Base-by-base conservation (phyloP, 1,284 basidiomycete genomes). In the Neonothopanus nambi region DNA sequence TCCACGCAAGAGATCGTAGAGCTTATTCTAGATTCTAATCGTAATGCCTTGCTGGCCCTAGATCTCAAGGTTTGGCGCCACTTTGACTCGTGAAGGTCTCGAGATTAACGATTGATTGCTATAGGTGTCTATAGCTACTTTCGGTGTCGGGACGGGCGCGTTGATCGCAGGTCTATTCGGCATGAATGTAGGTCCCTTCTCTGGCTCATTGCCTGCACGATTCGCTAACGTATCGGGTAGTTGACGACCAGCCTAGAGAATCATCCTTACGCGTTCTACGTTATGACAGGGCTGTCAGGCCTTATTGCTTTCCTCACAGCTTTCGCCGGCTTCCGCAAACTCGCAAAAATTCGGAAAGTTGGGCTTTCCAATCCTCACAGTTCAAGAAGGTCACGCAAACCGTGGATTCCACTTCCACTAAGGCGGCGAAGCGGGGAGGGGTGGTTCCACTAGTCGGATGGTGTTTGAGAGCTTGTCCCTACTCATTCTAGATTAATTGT, bases 1-100 rank as follows among this genome's bases (percentile, higher is more conserved):
- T 94, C 93, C 15, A 98, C 95, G 0, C 95, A 98, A 74, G 95
- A 98, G 70, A 96, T 98, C 48, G 93, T 97, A 5, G 96, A 99
- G 70, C 80, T 99, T 54, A 95, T 98, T 65, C 80, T 99, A 43
- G 96, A 99, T 69, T 92, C 94, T 54, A 97, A 97, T 72, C 89
- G 96, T 44, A 99, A 99, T 67, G 85, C 91, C 3, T 77, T 99
- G 12, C 78, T 98, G 13, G 92, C 94, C 21, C 79, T 98, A 21
- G 96, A 98, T 68, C 79, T 99, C 45, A 89, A 95, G 76, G 90
- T 88, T 59, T 26, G 70, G 21, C 38, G 41, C 13, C 18, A n/a
- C 15, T 39, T 51, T 46, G 46, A 5, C 59, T 30, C 20, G 24
- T 15, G 20, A 21, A 15, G 12, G 21, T n/a, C 20, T 18, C 17